A percentile compares a stretch with the other conserved stretches of the same genome.
Evolutionary conservation across 192 early-diverging fungal genomes (phyloP).

Genomic region (Entomortierella parvispora): DNA sequence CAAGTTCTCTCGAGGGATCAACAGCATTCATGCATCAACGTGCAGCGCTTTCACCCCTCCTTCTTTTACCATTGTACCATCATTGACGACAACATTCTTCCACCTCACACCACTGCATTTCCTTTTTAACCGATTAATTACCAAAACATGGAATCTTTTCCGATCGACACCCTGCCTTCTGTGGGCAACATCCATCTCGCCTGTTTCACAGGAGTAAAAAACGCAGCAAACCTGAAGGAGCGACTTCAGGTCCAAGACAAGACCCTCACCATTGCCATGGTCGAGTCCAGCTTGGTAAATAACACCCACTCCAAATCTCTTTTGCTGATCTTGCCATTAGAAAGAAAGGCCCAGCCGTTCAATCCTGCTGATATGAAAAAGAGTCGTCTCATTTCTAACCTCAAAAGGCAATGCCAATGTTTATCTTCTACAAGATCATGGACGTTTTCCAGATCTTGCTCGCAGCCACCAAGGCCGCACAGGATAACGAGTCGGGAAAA

Average conservation of each 20-base stretch:
- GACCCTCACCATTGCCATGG: conserved; percentile 34
- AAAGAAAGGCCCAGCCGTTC: background rate
- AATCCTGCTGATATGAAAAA: background rate
- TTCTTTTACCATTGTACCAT: no score
- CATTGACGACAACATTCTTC: no score
- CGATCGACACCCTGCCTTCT: conserved; percentile 24
- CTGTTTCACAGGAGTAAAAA: conserved; percentile 41
- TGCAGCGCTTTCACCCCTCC: no score
- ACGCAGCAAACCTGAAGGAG: conserved; percentile 43
- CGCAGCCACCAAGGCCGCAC: conserved; percentile 60
- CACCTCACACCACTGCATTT: background rate
- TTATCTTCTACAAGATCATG: conserved; percentile 51
- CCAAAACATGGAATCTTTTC: conserved; percentile 37
- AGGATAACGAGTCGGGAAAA: conserved; percentile 56
- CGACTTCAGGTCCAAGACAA: conserved; percentile 41
- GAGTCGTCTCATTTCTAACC: background rate
- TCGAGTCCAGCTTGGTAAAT: conserved; percentile 33
- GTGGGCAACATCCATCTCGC: conserved; percentile 45
- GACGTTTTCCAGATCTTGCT: conserved; percentile 61
- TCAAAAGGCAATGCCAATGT: background rate
- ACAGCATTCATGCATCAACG: no score
- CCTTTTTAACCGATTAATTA: background rate
- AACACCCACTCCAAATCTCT: background rate
- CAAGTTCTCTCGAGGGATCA: no score
- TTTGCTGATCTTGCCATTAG: background rate